phyloP scores from a whole-genome alignment of 2,329 filamentous ascomycete species.

The Mollisia scopiformis region DNA sequence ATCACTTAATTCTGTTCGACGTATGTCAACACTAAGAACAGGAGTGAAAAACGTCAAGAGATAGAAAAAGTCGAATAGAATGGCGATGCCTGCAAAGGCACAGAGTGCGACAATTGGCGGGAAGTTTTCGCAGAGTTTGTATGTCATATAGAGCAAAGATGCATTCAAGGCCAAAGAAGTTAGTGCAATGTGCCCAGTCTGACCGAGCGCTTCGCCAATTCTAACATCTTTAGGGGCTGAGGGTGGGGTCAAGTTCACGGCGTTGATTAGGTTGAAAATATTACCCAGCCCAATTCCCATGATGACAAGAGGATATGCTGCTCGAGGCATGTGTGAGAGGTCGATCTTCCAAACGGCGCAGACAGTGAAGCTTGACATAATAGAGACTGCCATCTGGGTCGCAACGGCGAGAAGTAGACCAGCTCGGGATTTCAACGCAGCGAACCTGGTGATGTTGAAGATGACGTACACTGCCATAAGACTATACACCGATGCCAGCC shows the following conservation, averaged over 20 bases:
- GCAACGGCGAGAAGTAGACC: conserved; percentile 73
- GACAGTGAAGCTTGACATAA: conserved; percentile 79
- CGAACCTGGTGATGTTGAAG: conserved; percentile 67
- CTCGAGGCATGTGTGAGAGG: conserved; percentile 72
- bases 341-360: conserved; percentile 78
- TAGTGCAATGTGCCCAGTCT: conserved; percentile 71
- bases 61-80: conserved; percentile 78
- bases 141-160: conserved; percentile 66
- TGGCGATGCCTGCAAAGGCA: conserved; percentile 73
- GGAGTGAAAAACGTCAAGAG: conserved; percentile 80
- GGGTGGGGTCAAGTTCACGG: conserved; percentile 71
- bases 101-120: conserved; percentile 76
- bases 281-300: conserved; percentile 77
- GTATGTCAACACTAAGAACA: conserved; percentile 78
- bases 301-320: conserved; percentile 77
- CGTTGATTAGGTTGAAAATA: conserved; percentile 77
- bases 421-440: conserved; percentile 75
- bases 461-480: conserved; percentile 68
- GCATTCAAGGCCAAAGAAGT: conserved; percentile 72
- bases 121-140: conserved; percentile 66
- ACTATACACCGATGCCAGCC: conserved; percentile 67
- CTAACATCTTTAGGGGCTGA: conserved; percentile 69
- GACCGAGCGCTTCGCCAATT: conserved; percentile 74
- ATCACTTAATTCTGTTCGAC: conserved; percentile 75
- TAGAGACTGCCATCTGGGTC: conserved; percentile 70